Percentiles rank a stretch among this genome's conserved stretches.
Conservation (phyloP, 2,329 filamentous ascomycete genomes). For the Colletotrichum magnum region DNA sequence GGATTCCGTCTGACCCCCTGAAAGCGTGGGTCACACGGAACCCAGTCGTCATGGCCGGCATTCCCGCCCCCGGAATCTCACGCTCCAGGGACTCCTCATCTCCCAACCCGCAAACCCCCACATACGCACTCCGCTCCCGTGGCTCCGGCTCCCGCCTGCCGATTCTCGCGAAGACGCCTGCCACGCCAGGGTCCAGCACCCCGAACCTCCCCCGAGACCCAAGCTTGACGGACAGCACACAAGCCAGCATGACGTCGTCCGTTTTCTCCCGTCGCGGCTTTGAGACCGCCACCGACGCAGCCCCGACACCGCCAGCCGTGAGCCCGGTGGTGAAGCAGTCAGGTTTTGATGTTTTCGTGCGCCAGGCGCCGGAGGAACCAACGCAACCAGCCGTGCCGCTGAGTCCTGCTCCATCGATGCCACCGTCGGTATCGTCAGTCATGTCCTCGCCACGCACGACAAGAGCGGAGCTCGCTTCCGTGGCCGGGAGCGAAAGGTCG, state of each 20-base stretch:
- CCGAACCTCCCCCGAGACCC: slow-evolving; percentile 53
- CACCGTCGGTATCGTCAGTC: slow-evolving; percentile 43
- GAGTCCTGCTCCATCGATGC: slow-evolving; percentile 46
- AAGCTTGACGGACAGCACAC: slow-evolving; percentile 56
- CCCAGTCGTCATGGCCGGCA: slow-evolving; percentile 29
- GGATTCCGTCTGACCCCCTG: not conserved
- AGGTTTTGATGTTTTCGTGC: slow-evolving; percentile 17
- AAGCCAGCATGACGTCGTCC: slow-evolving; percentile 56
- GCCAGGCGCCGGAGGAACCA: slow-evolving; percentile 25
- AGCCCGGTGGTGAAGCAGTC: slow-evolving; percentile 48
- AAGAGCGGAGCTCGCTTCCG: slow-evolving; percentile 32
- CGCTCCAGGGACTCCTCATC: slow-evolving; percentile 41
- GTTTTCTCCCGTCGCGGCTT: slow-evolving; percentile 55
- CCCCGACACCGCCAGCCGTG: slow-evolving; percentile 48
- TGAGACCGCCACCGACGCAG: slow-evolving; percentile 45
- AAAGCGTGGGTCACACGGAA: slow-evolving; percentile 26
- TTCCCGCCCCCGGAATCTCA: slow-evolving; percentile 40
- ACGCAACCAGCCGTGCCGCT: slow-evolving; percentile 38
- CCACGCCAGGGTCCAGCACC: slow-evolving; percentile 54
- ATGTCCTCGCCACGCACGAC: slow-evolving; percentile 50
- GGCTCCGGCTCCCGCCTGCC: slow-evolving; percentile 57
- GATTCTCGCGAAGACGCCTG: slow-evolving; percentile 44
- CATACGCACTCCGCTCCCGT: slow-evolving; percentile 50
- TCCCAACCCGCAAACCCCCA: slow-evolving; percentile 44
- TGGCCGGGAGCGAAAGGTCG: slow-evolving; percentile 21